Conservation (phyloP, 768 basidiomycete species). For the Sistotremastrum suecicum region DNA sequence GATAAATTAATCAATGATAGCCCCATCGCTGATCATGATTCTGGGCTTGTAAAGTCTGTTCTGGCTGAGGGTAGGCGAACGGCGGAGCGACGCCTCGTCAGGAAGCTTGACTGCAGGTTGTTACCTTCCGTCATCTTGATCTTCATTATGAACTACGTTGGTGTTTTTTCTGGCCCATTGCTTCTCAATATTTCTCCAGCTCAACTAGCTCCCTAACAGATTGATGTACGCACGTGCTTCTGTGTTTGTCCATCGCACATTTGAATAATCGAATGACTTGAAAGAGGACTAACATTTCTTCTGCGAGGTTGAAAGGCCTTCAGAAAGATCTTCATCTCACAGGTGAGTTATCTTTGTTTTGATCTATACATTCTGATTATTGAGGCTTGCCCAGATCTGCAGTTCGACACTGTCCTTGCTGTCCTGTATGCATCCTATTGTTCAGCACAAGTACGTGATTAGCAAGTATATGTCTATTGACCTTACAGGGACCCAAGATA, state of each 20-base stretch:
- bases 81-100: constrained; percentile 29
- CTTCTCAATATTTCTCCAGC: too few relatives aligned
- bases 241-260: too few relatives aligned
- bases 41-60: neutral
- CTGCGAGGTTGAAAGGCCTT: constrained; percentile 14
- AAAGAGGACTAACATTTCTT: constrained; percentile 19
- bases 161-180: constrained; percentile 20
- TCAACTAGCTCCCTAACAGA: too few relatives aligned
- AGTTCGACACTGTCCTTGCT: constrained; percentile 38
- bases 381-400: constrained; percentile 23
- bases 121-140: constrained; percentile 45
- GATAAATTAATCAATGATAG: too few relatives aligned
- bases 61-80: constrained; percentile 8
- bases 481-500: constrained; percentile 13
- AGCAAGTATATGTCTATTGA: too few relatives aligned
- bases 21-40: too few relatives aligned
- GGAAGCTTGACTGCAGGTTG: constrained; percentile 41
- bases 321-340: constrained; percentile 12
- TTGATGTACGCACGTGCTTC: too few relatives aligned
- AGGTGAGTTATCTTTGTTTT: neutral
- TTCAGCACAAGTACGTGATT: constrained; percentile 28
- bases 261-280: too few relatives aligned
- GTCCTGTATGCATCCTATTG: constrained; percentile 45
- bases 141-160: constrained; percentile 56
- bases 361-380: neutral